Evolutionary conservation across 345 rosid genomes (phyloP).

Genomic region (Eucalyptus erythrocorys): DNA sequence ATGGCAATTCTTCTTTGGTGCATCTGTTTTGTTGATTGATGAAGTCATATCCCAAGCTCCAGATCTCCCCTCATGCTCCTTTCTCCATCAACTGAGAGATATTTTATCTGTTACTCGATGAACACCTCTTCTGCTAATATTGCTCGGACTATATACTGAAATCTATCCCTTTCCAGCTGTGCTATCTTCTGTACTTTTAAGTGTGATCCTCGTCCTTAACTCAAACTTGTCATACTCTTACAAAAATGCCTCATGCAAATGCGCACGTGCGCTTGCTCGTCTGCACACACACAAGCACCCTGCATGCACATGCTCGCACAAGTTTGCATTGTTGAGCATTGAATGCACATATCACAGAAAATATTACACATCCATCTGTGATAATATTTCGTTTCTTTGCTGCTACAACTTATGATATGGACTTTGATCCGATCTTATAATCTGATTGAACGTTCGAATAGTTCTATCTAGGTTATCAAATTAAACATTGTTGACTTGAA

Average conservation of each 20-base stretch:
- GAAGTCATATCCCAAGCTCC: not conserved
- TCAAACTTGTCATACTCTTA: not conserved
- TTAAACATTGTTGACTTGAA: not conserved
- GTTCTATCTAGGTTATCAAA: not conserved
- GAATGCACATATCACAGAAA: not conserved
- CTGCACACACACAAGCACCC: not conserved
- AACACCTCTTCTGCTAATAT: not conserved
- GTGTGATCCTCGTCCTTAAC: not conserved
- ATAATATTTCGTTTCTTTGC: not conserved
- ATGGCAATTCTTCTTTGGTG: not conserved
- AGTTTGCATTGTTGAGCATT: not conserved
- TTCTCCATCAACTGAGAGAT: not conserved
- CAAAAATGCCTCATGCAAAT: accelerated
- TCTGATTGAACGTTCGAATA: not conserved
- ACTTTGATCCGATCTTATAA: not conserved
- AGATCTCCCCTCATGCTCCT: not conserved
- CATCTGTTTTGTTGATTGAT: not conserved
- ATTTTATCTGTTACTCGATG: not conserved
- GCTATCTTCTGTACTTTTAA: not conserved
- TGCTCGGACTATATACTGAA: not conserved
- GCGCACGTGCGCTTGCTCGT: accelerated
- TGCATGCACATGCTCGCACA: not conserved
- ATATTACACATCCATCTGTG: not conserved
- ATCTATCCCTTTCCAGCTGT: not conserved
- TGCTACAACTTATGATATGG: not conserved